These are phyloP conservation scores for Rhizopogon roseolus DNA, from an alignment of 768 basidiomycete species.

Conservation along the genomic window DNA sequence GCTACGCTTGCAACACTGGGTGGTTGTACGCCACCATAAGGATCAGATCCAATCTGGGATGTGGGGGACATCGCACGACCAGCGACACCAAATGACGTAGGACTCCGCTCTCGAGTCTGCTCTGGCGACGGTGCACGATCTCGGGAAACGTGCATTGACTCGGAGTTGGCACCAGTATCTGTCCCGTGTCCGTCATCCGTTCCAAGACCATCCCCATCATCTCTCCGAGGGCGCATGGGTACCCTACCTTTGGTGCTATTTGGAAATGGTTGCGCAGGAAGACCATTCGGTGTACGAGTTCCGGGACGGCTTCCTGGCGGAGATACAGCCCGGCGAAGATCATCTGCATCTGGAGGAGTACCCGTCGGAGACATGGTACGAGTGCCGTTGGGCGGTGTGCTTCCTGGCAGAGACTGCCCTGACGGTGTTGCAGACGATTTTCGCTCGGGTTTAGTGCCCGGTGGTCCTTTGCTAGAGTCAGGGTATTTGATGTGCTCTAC, in stretches of 20 bases:
- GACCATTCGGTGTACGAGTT: constrained; percentile 30
- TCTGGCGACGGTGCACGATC: constrained; percentile 58
- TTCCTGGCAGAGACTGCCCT: constrained; percentile 24
- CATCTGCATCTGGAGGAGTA: constrained; percentile 44
- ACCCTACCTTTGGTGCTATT: constrained; percentile 45
- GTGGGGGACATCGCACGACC: constrained; percentile 62
- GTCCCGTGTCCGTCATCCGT: constrained; percentile 48
- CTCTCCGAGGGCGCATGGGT: constrained; percentile 44
- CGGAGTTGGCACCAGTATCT: constrained; percentile 43
- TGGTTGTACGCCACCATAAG: constrained; percentile 13
- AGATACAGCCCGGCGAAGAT: constrained; percentile 62
- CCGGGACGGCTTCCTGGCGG: constrained; percentile 46
- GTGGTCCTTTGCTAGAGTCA: constrained; percentile 46
- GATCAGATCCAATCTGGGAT: constrained; percentile 25
- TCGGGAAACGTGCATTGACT: constrained; percentile 33
- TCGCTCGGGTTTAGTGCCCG: constrained; percentile 25
- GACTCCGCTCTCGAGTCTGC: constrained; percentile 58
- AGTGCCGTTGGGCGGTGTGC: constrained; percentile 28
- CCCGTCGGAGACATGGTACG: constrained; percentile 67
- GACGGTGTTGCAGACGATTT: constrained; percentile 41
- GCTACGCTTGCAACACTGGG: constrained; percentile 48
- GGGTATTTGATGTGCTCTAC: constrained; percentile 94
- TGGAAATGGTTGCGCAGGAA: constrained; percentile 3
- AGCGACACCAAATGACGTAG: constrained; percentile 34
- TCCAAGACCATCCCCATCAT: constrained; percentile 32